A percentile compares a stretch with the other conserved stretches of the same genome.
Conservation (phyloP, 495 filamentous ascomycete species). For the Apodospora peruviana region DNA sequence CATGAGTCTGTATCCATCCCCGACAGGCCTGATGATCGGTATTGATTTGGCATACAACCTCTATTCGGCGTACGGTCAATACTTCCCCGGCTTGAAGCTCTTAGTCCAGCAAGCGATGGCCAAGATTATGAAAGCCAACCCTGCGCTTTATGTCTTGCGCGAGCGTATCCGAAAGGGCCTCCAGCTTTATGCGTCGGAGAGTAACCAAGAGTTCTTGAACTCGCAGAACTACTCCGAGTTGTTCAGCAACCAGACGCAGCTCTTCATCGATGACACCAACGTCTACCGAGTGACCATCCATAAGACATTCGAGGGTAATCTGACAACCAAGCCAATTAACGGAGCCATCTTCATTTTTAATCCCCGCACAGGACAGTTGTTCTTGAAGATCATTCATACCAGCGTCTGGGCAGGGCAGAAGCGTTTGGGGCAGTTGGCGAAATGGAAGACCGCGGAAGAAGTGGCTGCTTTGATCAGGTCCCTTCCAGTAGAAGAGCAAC, state of each 20-base stretch:
- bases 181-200: constrained; percentile 96
- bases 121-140: constrained; percentile 99
- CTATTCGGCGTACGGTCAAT: constrained; percentile 96
- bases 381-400: constrained; percentile 99
- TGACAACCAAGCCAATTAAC: constrained; percentile 99
- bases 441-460: constrained; percentile 99
- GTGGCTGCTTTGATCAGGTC: constrained; percentile 96
- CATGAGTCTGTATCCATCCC: constrained; percentile 98
- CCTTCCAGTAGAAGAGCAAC: constrained; percentile 95
- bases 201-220: constrained; percentile 98
- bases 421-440: constrained; percentile 95
- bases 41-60: constrained; percentile 98
- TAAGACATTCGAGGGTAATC: constrained; percentile 98
- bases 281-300: constrained; percentile 99
- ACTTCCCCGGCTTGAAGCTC: constrained; percentile 97
- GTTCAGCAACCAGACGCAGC: constrained; percentile 97
- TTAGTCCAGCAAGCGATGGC: constrained; percentile 97
- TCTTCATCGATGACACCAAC: constrained; percentile 99
- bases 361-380: constrained; percentile 92
- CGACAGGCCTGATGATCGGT: constrained; percentile 96
- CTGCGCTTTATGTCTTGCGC: constrained; percentile 89
- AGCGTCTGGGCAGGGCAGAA: constrained; percentile 99
- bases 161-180: constrained; percentile 99
- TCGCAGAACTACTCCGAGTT: constrained; percentile 99
- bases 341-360: constrained; percentile 99